Percentiles rank a stretch among this genome's conserved stretches.
These are phyloP conservation scores for Filobasidium wieringae DNA, from an alignment of 768 basidiomycete genomes.

Conservation along the genomic window DNA sequence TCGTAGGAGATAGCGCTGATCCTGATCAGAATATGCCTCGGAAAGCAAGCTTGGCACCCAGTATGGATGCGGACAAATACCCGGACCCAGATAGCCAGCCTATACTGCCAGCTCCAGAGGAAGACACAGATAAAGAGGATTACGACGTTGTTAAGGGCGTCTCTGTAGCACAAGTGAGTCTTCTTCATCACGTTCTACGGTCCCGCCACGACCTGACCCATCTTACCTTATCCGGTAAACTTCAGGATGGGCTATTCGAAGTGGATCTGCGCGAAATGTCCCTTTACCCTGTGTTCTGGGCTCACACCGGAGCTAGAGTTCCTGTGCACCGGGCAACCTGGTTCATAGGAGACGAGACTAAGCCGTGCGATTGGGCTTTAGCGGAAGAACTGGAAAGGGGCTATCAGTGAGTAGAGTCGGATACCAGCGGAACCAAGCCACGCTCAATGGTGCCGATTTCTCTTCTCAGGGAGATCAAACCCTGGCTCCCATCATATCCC, in stretches of 20 bases:
- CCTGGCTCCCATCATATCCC: slow-evolving; percentile 40
- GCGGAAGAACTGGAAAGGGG: slow-evolving; percentile 40
- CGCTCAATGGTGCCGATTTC: no score
- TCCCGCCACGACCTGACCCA: neutral
- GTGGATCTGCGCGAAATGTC: slow-evolving; percentile 30
- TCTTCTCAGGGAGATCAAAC: slow-evolving; percentile 39
- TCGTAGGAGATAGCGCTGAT: neutral
- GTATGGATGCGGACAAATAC: slow-evolving; percentile 6
- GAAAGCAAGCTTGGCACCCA: neutral
- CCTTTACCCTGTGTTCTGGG: slow-evolving; percentile 42
- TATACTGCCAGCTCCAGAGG: slow-evolving; percentile 6
- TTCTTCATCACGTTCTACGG: neutral
- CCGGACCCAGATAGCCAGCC: slow-evolving; percentile 7
- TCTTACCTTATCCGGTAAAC: neutral
- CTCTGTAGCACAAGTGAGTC: slow-evolving; percentile 34
- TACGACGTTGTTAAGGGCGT: slow-evolving; percentile 30
- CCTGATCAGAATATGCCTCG: neutral
- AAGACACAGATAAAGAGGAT: slow-evolving; percentile 34
- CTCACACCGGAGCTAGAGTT: slow-evolving; percentile 38
- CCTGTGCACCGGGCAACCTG: slow-evolving; percentile 40
- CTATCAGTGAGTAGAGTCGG: slow-evolving; percentile 30
- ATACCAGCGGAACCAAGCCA: no score
- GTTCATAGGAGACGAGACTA: slow-evolving; percentile 41
- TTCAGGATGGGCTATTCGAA: slow-evolving; percentile 37
- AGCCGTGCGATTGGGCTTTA: slow-evolving; percentile 40